Base-by-base conservation (phyloP, 306 rosid genomes). In the Ormosia emarginata region DNA sequence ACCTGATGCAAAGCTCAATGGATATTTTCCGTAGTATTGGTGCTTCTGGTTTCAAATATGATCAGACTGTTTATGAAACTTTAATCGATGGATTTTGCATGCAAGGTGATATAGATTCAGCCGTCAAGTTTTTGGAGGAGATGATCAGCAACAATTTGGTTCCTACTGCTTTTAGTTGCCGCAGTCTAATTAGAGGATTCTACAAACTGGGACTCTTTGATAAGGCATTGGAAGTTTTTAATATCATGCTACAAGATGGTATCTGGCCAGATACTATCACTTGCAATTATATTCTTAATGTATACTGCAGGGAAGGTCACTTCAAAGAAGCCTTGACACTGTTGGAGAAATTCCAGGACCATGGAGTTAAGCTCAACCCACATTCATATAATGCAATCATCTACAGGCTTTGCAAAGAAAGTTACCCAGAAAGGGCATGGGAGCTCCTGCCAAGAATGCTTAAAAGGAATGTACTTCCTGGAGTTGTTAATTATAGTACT, bases 391-490 rank as follows among this genome's bases (percentile, higher is more conserved):
- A 86, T 82, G 80, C 87, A 40, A 46, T 90, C 75, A 83, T 91
- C 77, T 47, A 74, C 36, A 74, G 39, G 81, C 85, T 91, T 67
- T 91, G 92, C 77, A 82, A 81, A 79, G 89, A 79, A 82, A 41
- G 86, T 69, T 75, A 74, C 74, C 67, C 85, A 58, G 79, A 90
- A 59, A 85, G 71, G 65, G 88, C 88, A 30, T 89, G 84, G 90
- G 90, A 86, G 79, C 76, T 91, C 67, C 72, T 91, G 69, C 96
- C 93, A 30, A 61, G 74, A 71, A 91, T 91, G 96, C 82, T 91
- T 8, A 91, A 91, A 90, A 79, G 74, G 79, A 90, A 88, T 82
- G 77, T 87, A 62, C 74, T 77, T 84, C 93, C 92, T 0, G 86
- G 70, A 80, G 91, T 62, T 83, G 84, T 87, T 69, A 86, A 81